A percentile compares a stretch with the other conserved stretches of the same genome.
These are phyloP conservation scores for Anisodus tanguticus DNA, from an alignment of 257 asterid species.

Conservation along the genomic window DNA sequence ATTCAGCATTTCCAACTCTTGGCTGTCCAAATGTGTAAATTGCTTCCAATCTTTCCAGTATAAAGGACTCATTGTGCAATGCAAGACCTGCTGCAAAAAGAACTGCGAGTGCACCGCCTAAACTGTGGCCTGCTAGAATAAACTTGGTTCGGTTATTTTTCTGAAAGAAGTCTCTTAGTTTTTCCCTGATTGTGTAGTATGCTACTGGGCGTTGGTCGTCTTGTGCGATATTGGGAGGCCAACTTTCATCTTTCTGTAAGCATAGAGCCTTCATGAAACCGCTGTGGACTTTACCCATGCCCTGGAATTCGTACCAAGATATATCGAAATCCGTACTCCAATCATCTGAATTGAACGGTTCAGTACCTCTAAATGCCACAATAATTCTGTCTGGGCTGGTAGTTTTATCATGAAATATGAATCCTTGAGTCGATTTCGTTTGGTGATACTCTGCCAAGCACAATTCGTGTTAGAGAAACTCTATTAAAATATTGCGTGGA, in stretches of 20 bases:
- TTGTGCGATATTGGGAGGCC: slow-evolving; percentile 36
- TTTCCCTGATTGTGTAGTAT: slow-evolving; percentile 48
- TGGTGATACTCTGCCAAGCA: slow-evolving; percentile 40
- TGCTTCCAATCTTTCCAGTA: slow-evolving; percentile 55
- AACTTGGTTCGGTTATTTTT: slow-evolving; percentile 35
- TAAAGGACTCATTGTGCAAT: slow-evolving; percentile 39
- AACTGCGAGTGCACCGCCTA: slow-evolving; percentile 70
- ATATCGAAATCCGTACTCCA: slow-evolving; percentile 61
- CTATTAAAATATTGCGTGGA: no score
- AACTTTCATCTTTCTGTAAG: slow-evolving; percentile 38
- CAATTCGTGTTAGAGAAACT: neutral
- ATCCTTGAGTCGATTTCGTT: slow-evolving; percentile 53
- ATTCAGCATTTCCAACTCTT: slow-evolving; percentile 58
- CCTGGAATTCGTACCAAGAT: slow-evolving; percentile 50
- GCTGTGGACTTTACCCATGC: slow-evolving; percentile 54
- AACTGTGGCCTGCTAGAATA: slow-evolving; percentile 68
- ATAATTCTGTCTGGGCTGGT: slow-evolving; percentile 37
- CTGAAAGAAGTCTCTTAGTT: slow-evolving; percentile 32
- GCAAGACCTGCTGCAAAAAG: slow-evolving; percentile 62
- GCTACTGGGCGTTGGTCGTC: slow-evolving; percentile 29
- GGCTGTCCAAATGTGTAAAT: slow-evolving; percentile 80
- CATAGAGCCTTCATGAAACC: slow-evolving; percentile 76
- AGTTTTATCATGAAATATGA: slow-evolving; percentile 43
- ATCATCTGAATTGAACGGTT: slow-evolving; percentile 43
- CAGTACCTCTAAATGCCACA: slow-evolving; percentile 61